Evolutionary conservation across 1,139 yeast genomes (phyloP).

Genomic region (Blastobotrys arbuscula): DNA sequence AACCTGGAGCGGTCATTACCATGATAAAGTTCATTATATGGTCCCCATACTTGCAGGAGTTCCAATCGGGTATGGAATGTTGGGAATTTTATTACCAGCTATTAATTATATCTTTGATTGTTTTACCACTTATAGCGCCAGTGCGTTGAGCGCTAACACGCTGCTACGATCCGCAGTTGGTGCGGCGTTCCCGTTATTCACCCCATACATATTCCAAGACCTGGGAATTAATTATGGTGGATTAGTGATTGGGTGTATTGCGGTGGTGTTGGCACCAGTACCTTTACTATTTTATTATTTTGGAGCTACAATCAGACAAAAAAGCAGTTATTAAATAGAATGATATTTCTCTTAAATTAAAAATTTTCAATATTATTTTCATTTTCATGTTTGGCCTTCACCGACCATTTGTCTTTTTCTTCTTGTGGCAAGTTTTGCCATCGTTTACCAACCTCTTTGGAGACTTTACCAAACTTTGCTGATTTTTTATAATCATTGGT

Average conservation of each 20-base stretch:
- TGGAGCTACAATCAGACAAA: constrained; percentile 55
- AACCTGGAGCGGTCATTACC: constrained; percentile 79
- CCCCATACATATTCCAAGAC: constrained; percentile 51
- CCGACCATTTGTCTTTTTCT: constrained; percentile 45
- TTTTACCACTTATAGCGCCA: constrained; percentile 63
- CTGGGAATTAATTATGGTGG: constrained; percentile 80
- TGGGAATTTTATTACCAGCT: constrained; percentile 51
- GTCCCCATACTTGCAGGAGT: constrained; percentile 86
- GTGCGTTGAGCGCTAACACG: constrained; percentile 84
- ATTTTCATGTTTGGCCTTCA: neutral
- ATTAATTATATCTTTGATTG: constrained; percentile 71
- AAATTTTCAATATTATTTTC: neutral
- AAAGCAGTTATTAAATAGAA: neutral
- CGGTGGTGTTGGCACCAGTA: constrained; percentile 54
- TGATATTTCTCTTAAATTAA: neutral
- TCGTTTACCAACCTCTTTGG: constrained; percentile 57
- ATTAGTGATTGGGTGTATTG: constrained; percentile 61
- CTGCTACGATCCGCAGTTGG: constrained; percentile 41
- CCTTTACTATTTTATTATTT: constrained; percentile 61
- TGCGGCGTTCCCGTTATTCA: constrained; percentile 37
- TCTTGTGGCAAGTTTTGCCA: constrained; percentile 87
- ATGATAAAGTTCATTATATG: constrained; percentile 65
- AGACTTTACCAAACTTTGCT: no score
- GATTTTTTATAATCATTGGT: no score
- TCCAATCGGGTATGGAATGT: constrained; percentile 47